A percentile compares a stretch with the other conserved stretches of the same genome.
Conservation (phyloP, 176 grass and related monocot species). For the Triticum urartu region DNA sequence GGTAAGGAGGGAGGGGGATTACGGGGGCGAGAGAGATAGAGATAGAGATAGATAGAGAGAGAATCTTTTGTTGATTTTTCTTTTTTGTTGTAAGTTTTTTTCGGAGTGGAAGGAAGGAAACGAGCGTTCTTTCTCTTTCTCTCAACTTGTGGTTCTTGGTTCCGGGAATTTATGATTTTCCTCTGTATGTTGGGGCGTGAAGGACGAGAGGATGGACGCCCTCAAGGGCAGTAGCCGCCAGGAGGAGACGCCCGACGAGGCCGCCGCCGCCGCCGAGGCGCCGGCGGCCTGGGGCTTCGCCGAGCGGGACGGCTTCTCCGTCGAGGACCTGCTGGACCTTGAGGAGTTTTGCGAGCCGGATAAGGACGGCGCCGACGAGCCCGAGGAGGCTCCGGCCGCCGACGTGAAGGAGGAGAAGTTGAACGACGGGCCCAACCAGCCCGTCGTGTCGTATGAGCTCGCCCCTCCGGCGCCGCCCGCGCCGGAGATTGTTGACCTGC, state of each 20-base stretch:
- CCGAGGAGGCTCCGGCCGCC: neutral
- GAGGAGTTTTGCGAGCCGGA: slow-evolving; percentile 60
- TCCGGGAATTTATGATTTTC: slow-evolving; percentile 37
- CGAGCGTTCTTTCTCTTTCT: neutral
- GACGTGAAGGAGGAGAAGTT: neutral
- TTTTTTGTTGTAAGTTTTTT: neutral
- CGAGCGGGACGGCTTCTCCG: slow-evolving; percentile 64
- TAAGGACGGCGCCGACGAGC: slow-evolving; percentile 31
- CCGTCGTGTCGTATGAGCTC: slow-evolving; percentile 46
- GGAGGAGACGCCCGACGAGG: slow-evolving; percentile 40
- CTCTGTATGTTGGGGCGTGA: slow-evolving; percentile 9
- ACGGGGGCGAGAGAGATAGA: neutral
- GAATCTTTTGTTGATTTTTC: neutral
- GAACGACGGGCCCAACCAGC: slow-evolving; percentile 26
- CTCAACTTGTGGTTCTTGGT: neutral
- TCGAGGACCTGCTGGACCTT: slow-evolving; percentile 90
- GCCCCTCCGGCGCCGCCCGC: slow-evolving; percentile 25
- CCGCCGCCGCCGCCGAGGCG: neutral
- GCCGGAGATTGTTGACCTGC: slow-evolving; percentile 62
- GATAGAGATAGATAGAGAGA: neutral
- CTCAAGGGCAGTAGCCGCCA: slow-evolving; percentile 40
- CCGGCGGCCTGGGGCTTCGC: slow-evolving; percentile 12
- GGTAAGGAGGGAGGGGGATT: slow-evolving; percentile 28
- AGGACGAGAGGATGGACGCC: slow-evolving; percentile 54
- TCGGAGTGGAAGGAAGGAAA: neutral